Base-by-base conservation (phyloP, 306 rosid species). In the Erythrophleum fordii region DNA sequence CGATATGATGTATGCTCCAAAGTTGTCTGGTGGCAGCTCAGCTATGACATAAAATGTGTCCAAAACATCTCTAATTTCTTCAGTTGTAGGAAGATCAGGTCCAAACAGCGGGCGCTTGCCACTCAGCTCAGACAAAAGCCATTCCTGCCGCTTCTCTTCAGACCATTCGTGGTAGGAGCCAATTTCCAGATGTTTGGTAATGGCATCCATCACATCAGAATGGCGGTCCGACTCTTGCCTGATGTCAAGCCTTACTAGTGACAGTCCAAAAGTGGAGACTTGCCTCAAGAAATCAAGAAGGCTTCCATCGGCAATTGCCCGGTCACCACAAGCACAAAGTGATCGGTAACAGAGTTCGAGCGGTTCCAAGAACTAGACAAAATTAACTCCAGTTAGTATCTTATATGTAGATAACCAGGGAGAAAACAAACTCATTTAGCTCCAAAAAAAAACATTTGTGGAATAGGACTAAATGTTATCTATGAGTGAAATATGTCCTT, bases 171-270 rank as follows among this genome's bases (percentile, higher is more conserved):
- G 91, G 83, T 91, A 95, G 77, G 98, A 95, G 22, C 99, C 99
- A 29, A 95, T 88, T 49, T 84, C 98, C 88, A 95, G 82, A 83
- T 95, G 99, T 74, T 85, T 89, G 75, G 98, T 95, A 66, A 93
- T 90, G 72, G 98, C 97, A 65, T 95, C 97, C 81, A 95, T 82
- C 78, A 93, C 97, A 82, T 95, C 98, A 0, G 98, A 86, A 75
- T 95, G 99, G 29, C 99, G 97, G 66, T 95, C 99, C 0, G 99
- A 93, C 74, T 95, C 99, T 77, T 95, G 99, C 90, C 99, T 83
- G 70, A 95, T 93, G 80, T 95, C 99, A 18, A 95, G 99, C 77
- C 96, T 93, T 81, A 93, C 99, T 25, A 95, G 85, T 11, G 99
- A 91, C 45, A 95, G 88, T 65, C 99, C 99, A 71, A 95, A 95